Conservation (phyloP, 768 basidiomycete genomes). For the Naganishia antarctica region DNA sequence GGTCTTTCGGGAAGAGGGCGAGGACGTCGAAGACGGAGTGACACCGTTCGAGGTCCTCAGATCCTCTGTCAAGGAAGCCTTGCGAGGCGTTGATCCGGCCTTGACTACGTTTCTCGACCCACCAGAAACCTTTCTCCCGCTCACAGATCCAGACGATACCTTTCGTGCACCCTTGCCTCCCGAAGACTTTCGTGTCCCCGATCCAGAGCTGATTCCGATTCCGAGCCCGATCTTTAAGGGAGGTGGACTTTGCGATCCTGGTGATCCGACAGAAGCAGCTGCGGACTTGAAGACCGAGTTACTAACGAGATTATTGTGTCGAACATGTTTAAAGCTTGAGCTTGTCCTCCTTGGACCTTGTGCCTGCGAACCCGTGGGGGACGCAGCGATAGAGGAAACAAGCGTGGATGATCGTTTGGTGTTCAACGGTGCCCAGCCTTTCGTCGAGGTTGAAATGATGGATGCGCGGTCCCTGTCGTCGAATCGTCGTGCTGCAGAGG, state of each 20-base stretch:
- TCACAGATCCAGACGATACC: no score
- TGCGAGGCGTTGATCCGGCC: slow-evolving; percentile 27
- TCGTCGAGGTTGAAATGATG: slow-evolving; percentile 47
- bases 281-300: slow-evolving; percentile 48
- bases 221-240: slow-evolving; percentile 37
- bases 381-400: slow-evolving; percentile 33
- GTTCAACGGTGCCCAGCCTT: slow-evolving; percentile 49
- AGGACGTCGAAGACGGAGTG: slow-evolving; percentile 27
- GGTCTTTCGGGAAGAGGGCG: slow-evolving; percentile 29
- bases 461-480: slow-evolving; percentile 34
- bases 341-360: slow-evolving; percentile 44
- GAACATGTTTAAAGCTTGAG: slow-evolving; percentile 50
- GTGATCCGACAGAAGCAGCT: background rate
- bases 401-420: slow-evolving; percentile 41
- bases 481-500: slow-evolving; percentile 8
- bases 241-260: slow-evolving; percentile 4
- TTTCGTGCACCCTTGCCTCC: no score
- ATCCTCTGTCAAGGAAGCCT: slow-evolving; percentile 10
- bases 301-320: slow-evolving; percentile 47
- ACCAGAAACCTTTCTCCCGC: slow-evolving; percentile 16
- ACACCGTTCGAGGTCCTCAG: slow-evolving; percentile 2
- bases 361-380: slow-evolving; percentile 28
- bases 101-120: background rate
- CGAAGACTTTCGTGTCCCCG: slow-evolving; percentile 15
- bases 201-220: slow-evolving; percentile 28